Conservation (phyloP, 352 stramenopile genomes). For the Phytopythium montanum region DNA sequence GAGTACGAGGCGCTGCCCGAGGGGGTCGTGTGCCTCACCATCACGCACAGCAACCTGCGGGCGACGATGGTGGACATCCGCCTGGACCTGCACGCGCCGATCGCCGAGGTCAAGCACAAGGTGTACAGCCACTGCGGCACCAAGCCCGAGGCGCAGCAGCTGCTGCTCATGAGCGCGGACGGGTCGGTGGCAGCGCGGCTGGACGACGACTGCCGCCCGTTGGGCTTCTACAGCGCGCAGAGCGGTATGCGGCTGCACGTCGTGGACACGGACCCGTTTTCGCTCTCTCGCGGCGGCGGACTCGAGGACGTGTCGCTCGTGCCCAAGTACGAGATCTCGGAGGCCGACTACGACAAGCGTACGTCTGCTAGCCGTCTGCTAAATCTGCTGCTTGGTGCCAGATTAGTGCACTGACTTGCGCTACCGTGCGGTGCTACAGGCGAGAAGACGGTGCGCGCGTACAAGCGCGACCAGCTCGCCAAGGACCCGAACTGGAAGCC, state of each 20-base stretch:
- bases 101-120: constrained; percentile 88
- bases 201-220: constrained; percentile 76
- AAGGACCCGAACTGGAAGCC: constrained; percentile 96
- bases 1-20: constrained; percentile 86
- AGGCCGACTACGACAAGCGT: constrained; percentile 98
- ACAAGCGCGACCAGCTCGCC: constrained; percentile 93
- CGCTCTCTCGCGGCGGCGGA: constrained; percentile 90
- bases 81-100: constrained; percentile 91
- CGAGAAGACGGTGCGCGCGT: constrained; percentile 97
- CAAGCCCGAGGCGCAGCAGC: constrained; percentile 86
- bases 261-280: constrained; percentile 96
- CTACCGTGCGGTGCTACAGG: constrained; percentile 21
- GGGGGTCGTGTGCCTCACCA: constrained; percentile 92
- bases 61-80: constrained; percentile 97
- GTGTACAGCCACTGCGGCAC: constrained; percentile 96
- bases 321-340: constrained; percentile 97
- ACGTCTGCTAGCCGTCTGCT: constrained; percentile 9
- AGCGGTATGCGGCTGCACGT: constrained; percentile 95
- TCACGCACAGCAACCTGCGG: constrained; percentile 97
- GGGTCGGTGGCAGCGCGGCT: constrained; percentile 42
- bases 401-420: too few species aligned
- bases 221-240: constrained; percentile 91
- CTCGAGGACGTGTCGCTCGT: constrained; percentile 97
- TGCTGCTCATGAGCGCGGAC: constrained; percentile 57
- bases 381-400: too few species aligned